Conservation (phyloP, 768 basidiomycete genomes). For the Leccinum ochraceum region DNA sequence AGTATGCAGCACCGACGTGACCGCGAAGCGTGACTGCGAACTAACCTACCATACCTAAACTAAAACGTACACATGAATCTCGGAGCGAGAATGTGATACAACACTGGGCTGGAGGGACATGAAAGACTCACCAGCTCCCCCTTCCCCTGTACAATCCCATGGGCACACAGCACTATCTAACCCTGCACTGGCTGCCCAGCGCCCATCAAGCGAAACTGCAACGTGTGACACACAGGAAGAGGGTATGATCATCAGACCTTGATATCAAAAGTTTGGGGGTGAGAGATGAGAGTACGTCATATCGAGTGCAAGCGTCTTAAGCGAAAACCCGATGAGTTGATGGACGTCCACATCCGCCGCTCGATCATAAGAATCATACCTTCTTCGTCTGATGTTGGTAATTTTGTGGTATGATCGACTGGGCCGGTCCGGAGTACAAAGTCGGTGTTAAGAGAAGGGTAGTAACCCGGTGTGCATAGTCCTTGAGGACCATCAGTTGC, state of each 20-base stretch:
- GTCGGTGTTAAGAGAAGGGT: constrained; percentile 93
- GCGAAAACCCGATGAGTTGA: neutral
- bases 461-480: constrained; percentile 99
- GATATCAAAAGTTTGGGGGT: constrained; percentile 86
- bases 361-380: constrained; percentile 26
- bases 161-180: constrained; percentile 90
- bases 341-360: no score
- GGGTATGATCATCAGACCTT: constrained; percentile 96
- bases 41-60: constrained; percentile 52
- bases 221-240: constrained; percentile 98
- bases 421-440: constrained; percentile 94
- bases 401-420: constrained; percentile 73
- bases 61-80: neutral
- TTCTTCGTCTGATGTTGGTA: no score
- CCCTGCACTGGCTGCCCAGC: constrained; percentile 87
- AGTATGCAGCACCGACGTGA: constrained; percentile 91
- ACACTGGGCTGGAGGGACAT: neutral
- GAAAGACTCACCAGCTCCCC: constrained; percentile 43
- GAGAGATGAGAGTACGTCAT: constrained; percentile 56
- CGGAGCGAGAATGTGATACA: neutral
- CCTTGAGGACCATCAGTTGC: constrained; percentile 80
- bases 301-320: constrained; percentile 59
- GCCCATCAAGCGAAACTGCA: constrained; percentile 86
- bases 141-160: constrained; percentile 54
- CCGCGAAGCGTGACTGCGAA: constrained; percentile 90